These are phyloP conservation scores for Colletotrichum liaoningense DNA, from an alignment of 2,329 filamentous ascomycete species.

Conservation along the genomic window DNA sequence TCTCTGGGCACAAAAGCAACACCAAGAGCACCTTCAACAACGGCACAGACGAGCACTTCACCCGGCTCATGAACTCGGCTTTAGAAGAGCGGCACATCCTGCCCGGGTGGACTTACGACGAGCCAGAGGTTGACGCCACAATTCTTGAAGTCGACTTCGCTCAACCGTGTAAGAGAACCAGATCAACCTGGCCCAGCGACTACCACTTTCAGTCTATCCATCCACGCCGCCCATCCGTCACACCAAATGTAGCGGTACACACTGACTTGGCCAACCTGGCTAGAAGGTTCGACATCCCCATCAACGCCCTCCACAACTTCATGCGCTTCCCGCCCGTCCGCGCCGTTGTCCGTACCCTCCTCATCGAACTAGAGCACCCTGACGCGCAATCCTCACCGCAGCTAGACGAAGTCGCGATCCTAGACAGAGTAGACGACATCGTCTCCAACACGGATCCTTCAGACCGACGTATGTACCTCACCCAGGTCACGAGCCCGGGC, in stretches of 20 bases:
- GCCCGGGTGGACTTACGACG: slow-evolving; percentile 13
- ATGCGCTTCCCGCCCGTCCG: slow-evolving; percentile 26
- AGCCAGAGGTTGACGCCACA: background rate
- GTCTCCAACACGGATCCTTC: background rate
- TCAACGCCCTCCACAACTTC: slow-evolving; percentile 28
- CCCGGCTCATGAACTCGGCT: slow-evolving; percentile 26
- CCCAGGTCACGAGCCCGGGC: background rate
- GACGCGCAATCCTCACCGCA: slow-evolving; percentile 10
- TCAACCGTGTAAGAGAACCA: background rate
- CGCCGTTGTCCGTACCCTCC: slow-evolving; percentile 18
- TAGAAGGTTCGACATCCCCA: background rate
- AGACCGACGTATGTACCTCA: slow-evolving; percentile 6
- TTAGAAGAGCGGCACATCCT: slow-evolving; percentile 16
- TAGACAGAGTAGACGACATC: background rate
- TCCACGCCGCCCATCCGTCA: background rate
- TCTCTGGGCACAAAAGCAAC: background rate
- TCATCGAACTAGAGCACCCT: slow-evolving; percentile 31
- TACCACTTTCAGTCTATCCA: slow-evolving; percentile 1
- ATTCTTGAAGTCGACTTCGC: slow-evolving; percentile 21
- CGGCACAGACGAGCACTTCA: background rate
- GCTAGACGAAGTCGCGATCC: background rate
- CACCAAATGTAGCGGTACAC: background rate
- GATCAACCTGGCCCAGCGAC: slow-evolving; percentile 18
- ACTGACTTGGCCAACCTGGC: slow-evolving; percentile 18
- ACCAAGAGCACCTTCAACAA: background rate